Percentiles rank a stretch among this genome's conserved stretches.
Evolutionary conservation across 2,329 filamentous ascomycete species (phyloP).

Genomic region (Mycosphaerella sp.): DNA sequence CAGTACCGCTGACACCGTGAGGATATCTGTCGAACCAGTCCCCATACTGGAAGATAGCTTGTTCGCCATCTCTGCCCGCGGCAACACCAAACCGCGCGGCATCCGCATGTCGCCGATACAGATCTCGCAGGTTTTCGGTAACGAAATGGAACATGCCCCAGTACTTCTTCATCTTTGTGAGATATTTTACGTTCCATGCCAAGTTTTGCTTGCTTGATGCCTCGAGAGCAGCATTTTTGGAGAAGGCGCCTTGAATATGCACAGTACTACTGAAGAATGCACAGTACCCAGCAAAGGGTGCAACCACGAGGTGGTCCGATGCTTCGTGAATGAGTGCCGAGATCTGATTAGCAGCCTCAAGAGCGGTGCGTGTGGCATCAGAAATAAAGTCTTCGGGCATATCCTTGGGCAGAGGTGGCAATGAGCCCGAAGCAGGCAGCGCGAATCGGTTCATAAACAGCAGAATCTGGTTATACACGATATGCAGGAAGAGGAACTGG

Average conservation of each 20-base stretch:
- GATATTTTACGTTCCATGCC: conserved; percentile 78
- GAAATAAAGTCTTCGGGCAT: conserved; percentile 73
- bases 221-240: conserved; percentile 70
- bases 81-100: conserved; percentile 61
- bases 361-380: conserved; percentile 66
- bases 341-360: conserved; percentile 79
- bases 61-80: conserved; percentile 42
- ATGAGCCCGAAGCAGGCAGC: conserved; percentile 59
- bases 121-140: conserved; percentile 82
- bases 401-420: conserved; percentile 53
- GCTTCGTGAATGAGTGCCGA: conserved; percentile 77
- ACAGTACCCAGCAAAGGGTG: conserved; percentile 91
- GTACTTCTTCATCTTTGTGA: conserved; percentile 92
- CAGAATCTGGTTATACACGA: conserved; percentile 81
- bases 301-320: conserved; percentile 72
- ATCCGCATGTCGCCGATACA: conserved; percentile 80
- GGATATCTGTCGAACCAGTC: conserved; percentile 98
- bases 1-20: conserved; percentile 76
- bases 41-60: conserved; percentile 82
- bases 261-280: conserved; percentile 89
- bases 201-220: conserved; percentile 75
- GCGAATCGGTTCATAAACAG: conserved; percentile 88
- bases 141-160: conserved; percentile 99
- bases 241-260: conserved; percentile 90
- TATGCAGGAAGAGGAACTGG: conserved; percentile 88